Evolutionary conservation across 1,284 basidiomycete genomes (phyloP).

Genomic region (Ustilago xerochloae): DNA sequence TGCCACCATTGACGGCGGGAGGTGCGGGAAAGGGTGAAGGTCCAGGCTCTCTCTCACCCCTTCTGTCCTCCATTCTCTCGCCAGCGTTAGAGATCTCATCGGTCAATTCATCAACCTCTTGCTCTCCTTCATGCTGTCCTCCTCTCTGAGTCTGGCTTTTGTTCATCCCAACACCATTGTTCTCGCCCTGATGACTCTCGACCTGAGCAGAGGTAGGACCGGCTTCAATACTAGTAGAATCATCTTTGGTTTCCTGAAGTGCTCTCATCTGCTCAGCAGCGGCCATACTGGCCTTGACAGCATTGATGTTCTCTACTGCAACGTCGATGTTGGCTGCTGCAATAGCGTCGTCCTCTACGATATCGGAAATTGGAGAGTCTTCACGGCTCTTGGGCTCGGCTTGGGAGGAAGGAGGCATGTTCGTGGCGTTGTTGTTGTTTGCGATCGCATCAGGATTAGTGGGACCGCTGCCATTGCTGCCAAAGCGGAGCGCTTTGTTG

Average conservation of each 20-base stretch:
- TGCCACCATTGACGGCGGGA: too few relatives aligned
- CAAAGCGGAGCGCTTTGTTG: too few relatives aligned
- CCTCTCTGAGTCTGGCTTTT: neutral
- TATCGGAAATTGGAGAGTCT: conserved; percentile 25
- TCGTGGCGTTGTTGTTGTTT: neutral
- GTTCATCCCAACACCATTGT: neutral
- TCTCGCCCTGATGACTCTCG: neutral
- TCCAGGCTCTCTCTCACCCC: too few relatives aligned
- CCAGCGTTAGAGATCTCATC: too few relatives aligned
- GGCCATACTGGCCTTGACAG: neutral
- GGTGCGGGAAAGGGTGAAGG: neutral
- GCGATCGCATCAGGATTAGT: too few relatives aligned
- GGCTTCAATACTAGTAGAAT: too few relatives aligned
- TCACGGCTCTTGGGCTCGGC: neutral
- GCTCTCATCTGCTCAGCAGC: too few relatives aligned
- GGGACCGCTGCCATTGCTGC: neutral
- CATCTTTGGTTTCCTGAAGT: too few relatives aligned
- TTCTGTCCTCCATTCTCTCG: too few relatives aligned
- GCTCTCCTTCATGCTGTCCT: neutral
- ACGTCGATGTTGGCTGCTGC: neutral
- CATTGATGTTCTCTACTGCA: neutral
- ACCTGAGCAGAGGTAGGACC: too few relatives aligned
- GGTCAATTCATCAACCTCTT: neutral
- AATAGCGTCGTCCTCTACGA: conserved; percentile 9
- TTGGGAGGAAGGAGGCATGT: neutral